phyloP scores from a whole-genome alignment of 805 yeast genomes.

The Saturnispora zaruensis region DNA sequence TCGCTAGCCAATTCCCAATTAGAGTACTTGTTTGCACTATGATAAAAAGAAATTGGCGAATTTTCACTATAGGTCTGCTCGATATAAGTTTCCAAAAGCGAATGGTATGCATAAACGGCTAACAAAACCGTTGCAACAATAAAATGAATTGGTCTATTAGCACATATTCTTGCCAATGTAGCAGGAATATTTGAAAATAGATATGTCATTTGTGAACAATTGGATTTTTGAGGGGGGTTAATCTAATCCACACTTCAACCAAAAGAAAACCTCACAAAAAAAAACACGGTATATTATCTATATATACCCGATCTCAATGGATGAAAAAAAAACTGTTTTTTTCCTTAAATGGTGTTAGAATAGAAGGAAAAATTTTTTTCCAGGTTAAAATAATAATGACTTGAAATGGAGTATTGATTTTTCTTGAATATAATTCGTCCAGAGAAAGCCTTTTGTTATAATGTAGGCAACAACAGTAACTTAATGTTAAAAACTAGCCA shows the following conservation, averaged over 20 bases:
- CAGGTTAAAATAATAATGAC: not conserved
- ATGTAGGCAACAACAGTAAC: not conserved
- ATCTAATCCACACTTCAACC: not conserved
- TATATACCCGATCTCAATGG: not conserved
- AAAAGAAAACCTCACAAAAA: not conserved
- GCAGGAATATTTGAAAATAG: conserved; percentile 24
- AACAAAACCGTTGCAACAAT: conserved; percentile 61
- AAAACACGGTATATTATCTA: not conserved
- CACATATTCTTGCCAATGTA: conserved; percentile 40
- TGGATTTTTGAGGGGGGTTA: not conserved
- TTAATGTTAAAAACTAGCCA: not conserved
- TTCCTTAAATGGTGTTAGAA: not conserved
- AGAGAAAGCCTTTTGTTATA: not conserved
- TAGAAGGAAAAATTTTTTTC: not conserved
- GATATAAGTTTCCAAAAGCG: conserved; percentile 58
- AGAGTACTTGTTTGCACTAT: conserved; percentile 27
- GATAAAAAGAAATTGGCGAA: conserved; percentile 28
- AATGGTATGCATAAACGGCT: conserved; percentile 73
- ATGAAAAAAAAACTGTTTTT: not conserved
- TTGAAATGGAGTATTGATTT: not conserved
- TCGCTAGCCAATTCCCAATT: conserved; percentile 46
- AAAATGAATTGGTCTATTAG: conserved; percentile 80
- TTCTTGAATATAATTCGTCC: not conserved
- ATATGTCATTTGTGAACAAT: conserved; percentile 7
- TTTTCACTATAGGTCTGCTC: conserved; percentile 10